These are phyloP conservation scores for Oryza meridionalis DNA, from an alignment of 176 grass and related monocot genomes.

Conservation along the genomic window DNA sequence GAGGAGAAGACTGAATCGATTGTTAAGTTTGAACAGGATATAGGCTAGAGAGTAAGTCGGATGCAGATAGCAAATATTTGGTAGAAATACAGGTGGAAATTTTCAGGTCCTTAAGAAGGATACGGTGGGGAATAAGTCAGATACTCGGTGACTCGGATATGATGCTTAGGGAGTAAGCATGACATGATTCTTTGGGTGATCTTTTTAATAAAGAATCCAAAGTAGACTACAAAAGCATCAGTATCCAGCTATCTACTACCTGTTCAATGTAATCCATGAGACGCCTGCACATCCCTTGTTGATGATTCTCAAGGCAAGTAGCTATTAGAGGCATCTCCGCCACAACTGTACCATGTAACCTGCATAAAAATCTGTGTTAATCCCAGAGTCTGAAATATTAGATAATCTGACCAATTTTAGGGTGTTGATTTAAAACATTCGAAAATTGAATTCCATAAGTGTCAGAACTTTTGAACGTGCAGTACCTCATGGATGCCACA, in stretches of 20 bases:
- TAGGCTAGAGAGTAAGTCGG: background rate
- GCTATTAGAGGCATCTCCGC: slow-evolving; percentile 94
- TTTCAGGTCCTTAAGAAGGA: slow-evolving; percentile 23
- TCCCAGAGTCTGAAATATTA: slow-evolving; percentile 12
- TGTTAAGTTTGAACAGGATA: background rate
- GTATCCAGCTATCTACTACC: slow-evolving; percentile 43
- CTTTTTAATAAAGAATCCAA: slow-evolving; percentile 4
- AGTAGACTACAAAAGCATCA: slow-evolving; percentile 1
- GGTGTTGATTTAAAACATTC: background rate
- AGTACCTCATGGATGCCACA: slow-evolving; percentile 87
- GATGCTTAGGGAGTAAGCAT: slow-evolving; percentile 5
- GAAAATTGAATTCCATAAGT: background rate
- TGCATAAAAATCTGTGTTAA: slow-evolving; percentile 40
- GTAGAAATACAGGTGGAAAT: slow-evolving; percentile 12
- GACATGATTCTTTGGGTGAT: background rate
- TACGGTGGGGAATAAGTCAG: background rate
- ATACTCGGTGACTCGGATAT: background rate
- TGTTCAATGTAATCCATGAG: slow-evolving; percentile 71
- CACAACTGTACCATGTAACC: slow-evolving; percentile 68
- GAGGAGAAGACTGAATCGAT: background rate
- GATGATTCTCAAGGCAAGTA: slow-evolving; percentile 65
- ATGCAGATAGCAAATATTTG: slow-evolving; percentile 9
- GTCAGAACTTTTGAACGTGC: slow-evolving; percentile 6
- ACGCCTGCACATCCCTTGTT: slow-evolving; percentile 76
- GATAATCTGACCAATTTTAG: background rate